These are phyloP conservation scores for Pseudocercospora crystallina DNA, from an alignment of 2,329 filamentous ascomycete genomes.

Conservation along the genomic window DNA sequence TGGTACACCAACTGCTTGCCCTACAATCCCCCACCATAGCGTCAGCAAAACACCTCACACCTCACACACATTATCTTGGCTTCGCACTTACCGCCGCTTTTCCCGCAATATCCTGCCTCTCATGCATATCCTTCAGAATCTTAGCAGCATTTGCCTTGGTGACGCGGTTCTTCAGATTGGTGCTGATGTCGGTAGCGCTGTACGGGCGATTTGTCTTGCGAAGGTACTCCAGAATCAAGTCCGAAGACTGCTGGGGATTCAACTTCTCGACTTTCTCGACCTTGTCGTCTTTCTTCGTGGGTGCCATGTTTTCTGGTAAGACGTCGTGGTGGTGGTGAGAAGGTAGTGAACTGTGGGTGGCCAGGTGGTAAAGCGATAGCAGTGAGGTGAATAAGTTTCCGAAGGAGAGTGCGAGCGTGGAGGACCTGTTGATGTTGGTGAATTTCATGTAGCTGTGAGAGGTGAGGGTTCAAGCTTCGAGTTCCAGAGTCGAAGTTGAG, in stretches of 20 bases:
- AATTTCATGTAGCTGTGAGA: background rate
- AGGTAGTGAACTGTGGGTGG: background rate
- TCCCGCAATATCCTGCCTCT: slow-evolving; percentile 59
- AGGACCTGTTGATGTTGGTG: too few relatives aligned
- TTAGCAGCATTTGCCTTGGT: slow-evolving; percentile 57
- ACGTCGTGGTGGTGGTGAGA: background rate
- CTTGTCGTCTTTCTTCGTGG: slow-evolving; percentile 32
- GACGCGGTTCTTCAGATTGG: slow-evolving; percentile 37
- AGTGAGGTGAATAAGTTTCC: slow-evolving; percentile 4
- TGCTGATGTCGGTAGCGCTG: slow-evolving; percentile 37
- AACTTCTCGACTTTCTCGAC: slow-evolving; percentile 29
- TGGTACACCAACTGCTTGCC: too few relatives aligned
- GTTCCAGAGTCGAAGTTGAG: too few relatives aligned
- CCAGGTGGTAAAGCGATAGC: background rate
- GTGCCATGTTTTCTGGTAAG: slow-evolving; percentile 27
- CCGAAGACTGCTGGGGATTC: slow-evolving; percentile 31
- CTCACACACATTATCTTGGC: too few relatives aligned
- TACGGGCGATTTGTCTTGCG: slow-evolving; percentile 36
- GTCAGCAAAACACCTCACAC: too few relatives aligned
- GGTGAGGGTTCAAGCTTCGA: too few relatives aligned
- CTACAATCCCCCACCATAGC: too few relatives aligned
- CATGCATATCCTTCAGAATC: slow-evolving; percentile 62
- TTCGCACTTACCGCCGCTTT: slow-evolving; percentile 58
- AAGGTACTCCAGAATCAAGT: slow-evolving; percentile 33
- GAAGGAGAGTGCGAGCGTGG: background rate